Evolutionary conservation across 441 rosid species (phyloP).

Genomic region (Metrosideros polymorpha): DNA sequence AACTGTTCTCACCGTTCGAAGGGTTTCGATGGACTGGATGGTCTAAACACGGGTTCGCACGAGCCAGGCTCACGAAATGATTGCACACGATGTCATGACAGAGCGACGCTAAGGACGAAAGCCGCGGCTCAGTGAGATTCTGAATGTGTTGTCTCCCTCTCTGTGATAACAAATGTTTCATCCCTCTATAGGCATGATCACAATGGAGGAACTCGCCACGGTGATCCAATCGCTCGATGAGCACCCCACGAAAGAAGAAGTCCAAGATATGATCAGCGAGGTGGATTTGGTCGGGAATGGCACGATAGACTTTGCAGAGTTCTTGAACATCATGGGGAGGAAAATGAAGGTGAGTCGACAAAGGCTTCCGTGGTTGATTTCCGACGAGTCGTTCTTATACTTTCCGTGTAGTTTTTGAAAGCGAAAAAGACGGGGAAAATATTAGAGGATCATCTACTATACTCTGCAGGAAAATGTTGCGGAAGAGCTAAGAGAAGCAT

Average conservation of each 20-base stretch:
- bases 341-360: constrained; percentile 30
- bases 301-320: constrained; percentile 31
- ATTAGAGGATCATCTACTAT: not conserved
- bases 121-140: not conserved
- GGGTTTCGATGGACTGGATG: not conserved
- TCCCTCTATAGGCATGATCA: constrained; percentile 26
- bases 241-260: constrained; percentile 37
- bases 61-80: not conserved
- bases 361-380: not conserved
- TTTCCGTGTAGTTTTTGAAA: not conserved
- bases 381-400: not conserved
- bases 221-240: constrained; percentile 31
- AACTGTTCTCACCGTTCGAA: not conserved
- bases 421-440: not conserved
- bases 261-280: constrained; percentile 36
- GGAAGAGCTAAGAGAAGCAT: constrained; percentile 57
- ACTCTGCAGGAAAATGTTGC: constrained; percentile 25
- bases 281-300: constrained; percentile 30
- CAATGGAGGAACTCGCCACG: constrained; percentile 31
- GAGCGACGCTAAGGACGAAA: not conserved
- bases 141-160: not conserved
- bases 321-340: constrained; percentile 35
- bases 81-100: not conserved
- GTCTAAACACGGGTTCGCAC: not conserved
- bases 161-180: not conserved